Evolutionary conservation across 805 yeast species (phyloP), one percentile per base, ranked within the genome.

Genomic region (Starmerella cellae): DNA sequence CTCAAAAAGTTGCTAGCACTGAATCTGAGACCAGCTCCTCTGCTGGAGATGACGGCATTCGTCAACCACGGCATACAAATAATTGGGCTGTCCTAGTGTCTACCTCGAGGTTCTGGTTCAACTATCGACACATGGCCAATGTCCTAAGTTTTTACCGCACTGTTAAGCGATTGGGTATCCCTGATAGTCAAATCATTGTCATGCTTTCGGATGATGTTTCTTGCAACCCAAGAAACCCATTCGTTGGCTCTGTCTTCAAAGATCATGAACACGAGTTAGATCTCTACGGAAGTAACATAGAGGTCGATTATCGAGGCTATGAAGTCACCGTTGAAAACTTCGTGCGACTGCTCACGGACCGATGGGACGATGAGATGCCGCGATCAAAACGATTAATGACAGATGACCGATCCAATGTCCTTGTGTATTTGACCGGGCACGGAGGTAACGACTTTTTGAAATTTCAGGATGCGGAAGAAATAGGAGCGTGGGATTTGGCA

Each of bases 251-350:
- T 3, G 95, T 91, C 5, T 91, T 80, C 71, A 91, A 91, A 59
- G 88, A 87, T 58, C 82, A 81, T 58, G 94, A 85, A 60, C 79
- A 94, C 56, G 91, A 80, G 10, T 70, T 91, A 36, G 99, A 91
- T 59, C 67, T 91, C 35, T 91, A 91, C 58, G 97, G 98, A 35
- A 95, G 83, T 51, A 78, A 78, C 56, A 82, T 91, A 31, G 97
- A 91, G 60, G 97, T 91, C 13, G 99, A 91, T 61, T 91, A 85
- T 60, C 67, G 96, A 49, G 99, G 99, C 1, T 91, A 91, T 58
- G 98, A 91, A 54, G 99, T 91, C 20, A 91, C 98, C 0, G 99
- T 91, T 19, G 97, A 91, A 60, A 88, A 85, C 60, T 88, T 91
- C 53, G 76, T 91, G n/a, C 69, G 98, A 48, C 65, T 91, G 44